Conservation (phyloP, 768 basidiomycete genomes). For the Mrakia frigida region DNA sequence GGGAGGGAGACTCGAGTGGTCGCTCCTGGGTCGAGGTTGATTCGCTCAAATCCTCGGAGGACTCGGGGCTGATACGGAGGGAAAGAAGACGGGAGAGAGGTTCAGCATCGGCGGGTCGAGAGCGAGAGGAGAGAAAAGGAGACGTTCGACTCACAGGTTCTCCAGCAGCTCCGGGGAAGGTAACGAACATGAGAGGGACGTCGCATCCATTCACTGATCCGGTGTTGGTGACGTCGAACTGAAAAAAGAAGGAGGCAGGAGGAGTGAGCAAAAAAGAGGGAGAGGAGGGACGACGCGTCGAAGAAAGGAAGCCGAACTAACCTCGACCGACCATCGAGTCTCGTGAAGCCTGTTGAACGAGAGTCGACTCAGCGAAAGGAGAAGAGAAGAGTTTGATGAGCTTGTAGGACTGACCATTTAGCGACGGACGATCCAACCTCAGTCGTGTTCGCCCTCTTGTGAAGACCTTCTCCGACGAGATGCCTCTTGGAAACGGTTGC, state of each 20-base stretch:
- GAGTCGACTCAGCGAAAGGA: slow-evolving; percentile 40
- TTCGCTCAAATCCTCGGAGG: slow-evolving; percentile 37
- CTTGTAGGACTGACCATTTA: neutral
- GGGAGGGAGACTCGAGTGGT: slow-evolving; percentile 39
- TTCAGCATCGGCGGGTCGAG: neutral
- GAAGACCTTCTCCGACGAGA: neutral
- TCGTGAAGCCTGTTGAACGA: slow-evolving; percentile 2
- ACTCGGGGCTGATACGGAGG: slow-evolving; percentile 32
- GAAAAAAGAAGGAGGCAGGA: slow-evolving; percentile 30
- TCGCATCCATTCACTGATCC: slow-evolving; percentile 63
- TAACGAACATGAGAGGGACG: slow-evolving; percentile 38
- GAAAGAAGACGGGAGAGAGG: neutral
- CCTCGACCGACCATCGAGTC: neutral
- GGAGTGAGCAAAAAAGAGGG: slow-evolving; percentile 39
- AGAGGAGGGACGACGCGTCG: neutral
- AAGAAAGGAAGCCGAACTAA: neutral
- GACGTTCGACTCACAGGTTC: slow-evolving; percentile 19
- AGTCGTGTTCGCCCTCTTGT: neutral
- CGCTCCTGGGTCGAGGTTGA: slow-evolving; percentile 33
- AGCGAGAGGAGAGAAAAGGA: neutral
- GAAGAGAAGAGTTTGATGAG: neutral
- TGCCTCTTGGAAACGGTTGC: neutral
- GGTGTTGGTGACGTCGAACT: slow-evolving; percentile 62
- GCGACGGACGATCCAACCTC: slow-evolving; percentile 8
- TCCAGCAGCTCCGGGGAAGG: slow-evolving; percentile 31